Base-by-base conservation (phyloP, 208 protist species). In the Crithidia sp. region DNA sequence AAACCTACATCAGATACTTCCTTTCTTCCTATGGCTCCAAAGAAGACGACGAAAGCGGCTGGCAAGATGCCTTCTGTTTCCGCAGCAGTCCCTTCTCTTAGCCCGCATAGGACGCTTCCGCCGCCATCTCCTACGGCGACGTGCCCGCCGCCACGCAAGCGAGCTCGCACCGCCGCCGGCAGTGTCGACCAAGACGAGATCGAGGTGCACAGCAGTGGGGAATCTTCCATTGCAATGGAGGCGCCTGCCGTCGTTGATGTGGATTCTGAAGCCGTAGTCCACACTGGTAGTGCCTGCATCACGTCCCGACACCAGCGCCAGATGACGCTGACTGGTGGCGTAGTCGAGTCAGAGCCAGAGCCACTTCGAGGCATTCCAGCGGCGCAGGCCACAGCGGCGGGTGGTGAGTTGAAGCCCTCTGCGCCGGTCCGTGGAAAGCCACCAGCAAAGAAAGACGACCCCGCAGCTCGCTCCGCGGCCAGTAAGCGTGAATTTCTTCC, bases 261-360 rank as follows among this genome's bases (percentile, higher is more conserved):
- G 7, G 49, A 67, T 28, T 28, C 28, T 5, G 56, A 61, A 5
- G 37, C 41, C 41, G 45, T 43, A 9, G 6, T 5, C 41, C 0
- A 39, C 41, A 50, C 39, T 7, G 10, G 41, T 5, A 39, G 3
- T 16, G 57, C 28, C 57, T 7, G 10, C 58, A 0, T 3, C 4
- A 2, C 9, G 16, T n/a, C 5, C 14, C 45, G 17, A n/a, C 44
- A 45, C 44, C 7, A 16, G 41, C 66, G 59, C 10, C 73, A 72
- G 55, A 68, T 59, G 1, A 78, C 73, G 12, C 55, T 67, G 52
- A 50, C 50, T 2, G 57, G 65, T 16, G 65, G 60, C 17, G 40
- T 65, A 7, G 63, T 67, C 47, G 43, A 44, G 45, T 56, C 71
- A 45, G 39, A 17, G 60, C 50, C 40, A 47, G 10, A 9, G 16